Evolutionary conservation across 169 alveolate species (phyloP).

Genomic region (Plasmodium falciparum): DNA sequence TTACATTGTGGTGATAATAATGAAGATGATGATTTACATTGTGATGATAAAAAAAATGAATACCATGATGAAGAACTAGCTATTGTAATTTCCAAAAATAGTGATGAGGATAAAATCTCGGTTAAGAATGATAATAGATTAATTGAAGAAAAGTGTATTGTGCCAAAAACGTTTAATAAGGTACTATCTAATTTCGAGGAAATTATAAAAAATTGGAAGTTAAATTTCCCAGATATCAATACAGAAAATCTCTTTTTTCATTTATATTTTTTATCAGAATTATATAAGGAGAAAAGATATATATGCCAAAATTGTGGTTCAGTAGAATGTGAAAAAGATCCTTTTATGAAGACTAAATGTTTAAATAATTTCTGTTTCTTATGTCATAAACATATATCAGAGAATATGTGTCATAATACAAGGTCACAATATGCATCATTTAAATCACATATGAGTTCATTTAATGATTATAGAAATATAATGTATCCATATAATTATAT

Average conservation of each 20-base stretch:
- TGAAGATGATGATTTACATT: too few species aligned
- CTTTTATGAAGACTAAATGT: slow-evolving; percentile 4
- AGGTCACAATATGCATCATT: slow-evolving; percentile 24
- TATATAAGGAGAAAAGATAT: slow-evolving; percentile 30
- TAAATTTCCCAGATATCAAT: slow-evolving; percentile 55
- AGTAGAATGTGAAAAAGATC: slow-evolving; percentile 28
- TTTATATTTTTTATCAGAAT: slow-evolving; percentile 53
- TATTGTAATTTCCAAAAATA: too few species aligned
- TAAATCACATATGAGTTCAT: slow-evolving; percentile 6
- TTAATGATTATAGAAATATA: slow-evolving; percentile 5
- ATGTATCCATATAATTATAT: slow-evolving; percentile 16
- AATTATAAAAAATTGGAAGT: slow-evolving; percentile 52
- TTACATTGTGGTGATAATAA: too few species aligned
- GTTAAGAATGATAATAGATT: too few species aligned
- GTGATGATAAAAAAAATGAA: too few species aligned
- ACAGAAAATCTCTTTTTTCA: slow-evolving; percentile 71
- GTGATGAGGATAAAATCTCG: too few species aligned
- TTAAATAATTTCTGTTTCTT: slow-evolving; percentile 38
- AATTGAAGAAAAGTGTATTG: not conserved
- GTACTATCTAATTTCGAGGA: slow-evolving; percentile 34
- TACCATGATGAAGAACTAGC: too few species aligned
- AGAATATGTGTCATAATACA: slow-evolving; percentile 37
- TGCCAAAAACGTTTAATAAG: not conserved
- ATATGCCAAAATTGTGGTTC: slow-evolving; percentile 70
- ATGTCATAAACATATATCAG: slow-evolving; percentile 24